A percentile compares a stretch with the other conserved stretches of the same genome.
phyloP scores from a whole-genome alignment of 257 asterid species.

The Perilla frutescens region DNA sequence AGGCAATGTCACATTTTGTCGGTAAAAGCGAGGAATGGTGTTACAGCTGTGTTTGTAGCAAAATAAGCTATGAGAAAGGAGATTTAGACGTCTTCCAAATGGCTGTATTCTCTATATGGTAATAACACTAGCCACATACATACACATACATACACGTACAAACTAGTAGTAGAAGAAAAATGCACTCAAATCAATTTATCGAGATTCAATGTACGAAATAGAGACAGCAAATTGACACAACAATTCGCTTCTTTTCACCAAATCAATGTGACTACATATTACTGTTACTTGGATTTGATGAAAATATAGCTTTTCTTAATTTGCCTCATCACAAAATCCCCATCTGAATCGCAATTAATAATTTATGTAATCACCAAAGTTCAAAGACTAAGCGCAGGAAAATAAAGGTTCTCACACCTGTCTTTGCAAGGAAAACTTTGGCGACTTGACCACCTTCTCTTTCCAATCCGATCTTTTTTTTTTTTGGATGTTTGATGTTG shows the following conservation, averaged over 20 bases:
- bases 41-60: constrained; percentile 39
- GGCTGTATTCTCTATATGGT: constrained; percentile 6
- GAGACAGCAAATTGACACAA: constrained; percentile 5
- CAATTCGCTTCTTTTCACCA: constrained; percentile 18
- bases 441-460: background rate
- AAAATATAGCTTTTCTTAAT: background rate
- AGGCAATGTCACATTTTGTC: constrained; percentile 36
- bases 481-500: background rate
- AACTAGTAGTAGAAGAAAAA: background rate
- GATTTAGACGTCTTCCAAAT: constrained; percentile 40
- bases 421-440: constrained; percentile 4
- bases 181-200: constrained; percentile 1
- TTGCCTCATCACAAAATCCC: background rate
- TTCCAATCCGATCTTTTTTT: background rate
- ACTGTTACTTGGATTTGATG: background rate
- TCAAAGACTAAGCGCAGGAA: background rate
- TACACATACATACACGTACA: background rate
- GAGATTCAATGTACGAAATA: background rate
- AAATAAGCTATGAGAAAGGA: constrained; percentile 11
- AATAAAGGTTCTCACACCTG: constrained; percentile 22
- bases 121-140: too few relatives aligned
- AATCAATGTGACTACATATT: background rate
- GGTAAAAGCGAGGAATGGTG: constrained; percentile 40
- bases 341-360: background rate
- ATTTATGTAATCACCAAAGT: background rate